These are phyloP conservation scores for Plantago coronopus DNA, from an alignment of 305 asterid species.

Conservation along the genomic window DNA sequence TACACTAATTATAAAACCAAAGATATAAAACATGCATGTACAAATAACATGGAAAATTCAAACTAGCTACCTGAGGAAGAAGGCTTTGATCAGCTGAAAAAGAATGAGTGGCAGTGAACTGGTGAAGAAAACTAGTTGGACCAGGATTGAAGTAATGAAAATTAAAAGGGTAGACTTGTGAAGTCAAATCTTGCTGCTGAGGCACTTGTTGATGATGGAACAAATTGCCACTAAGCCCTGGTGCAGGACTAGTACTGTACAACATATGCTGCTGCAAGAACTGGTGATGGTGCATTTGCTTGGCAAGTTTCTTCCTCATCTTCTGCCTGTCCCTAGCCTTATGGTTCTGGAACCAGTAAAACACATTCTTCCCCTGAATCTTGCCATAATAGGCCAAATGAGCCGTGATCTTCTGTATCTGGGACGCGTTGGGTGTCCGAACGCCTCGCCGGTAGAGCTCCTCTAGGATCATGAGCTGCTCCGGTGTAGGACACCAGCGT, in stretches of 20 bases:
- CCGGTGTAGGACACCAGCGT: constrained; percentile 89
- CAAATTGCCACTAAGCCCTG: not conserved
- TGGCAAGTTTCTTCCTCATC: constrained; percentile 51
- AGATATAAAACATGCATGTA: no score
- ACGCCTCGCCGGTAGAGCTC: constrained; percentile 68
- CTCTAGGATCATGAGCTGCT: constrained; percentile 72
- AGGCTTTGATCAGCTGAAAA: not conserved
- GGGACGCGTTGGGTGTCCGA: constrained; percentile 61
- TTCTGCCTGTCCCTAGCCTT: constrained; percentile 88
- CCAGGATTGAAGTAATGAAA: not conserved
- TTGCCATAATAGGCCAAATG: constrained; percentile 66
- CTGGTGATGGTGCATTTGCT: constrained; percentile 37
- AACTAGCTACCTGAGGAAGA: constrained; percentile 2
- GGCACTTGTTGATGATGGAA: not conserved
- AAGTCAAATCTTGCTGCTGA: not conserved
- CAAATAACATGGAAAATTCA: not conserved
- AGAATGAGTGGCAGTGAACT: constrained; percentile 1
- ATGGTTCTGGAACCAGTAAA: constrained; percentile 89
- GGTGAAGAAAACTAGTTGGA: not conserved
- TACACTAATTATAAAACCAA: no score
- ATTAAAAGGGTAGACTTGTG: not conserved
- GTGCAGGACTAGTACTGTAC: not conserved
- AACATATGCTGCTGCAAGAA: constrained; percentile 14
- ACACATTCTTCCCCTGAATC: constrained; percentile 79
- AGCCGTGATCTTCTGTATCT: constrained; percentile 70